Base-by-base conservation (phyloP, 495 filamentous ascomycete genomes). In the Chaetomium fimeti region DNA sequence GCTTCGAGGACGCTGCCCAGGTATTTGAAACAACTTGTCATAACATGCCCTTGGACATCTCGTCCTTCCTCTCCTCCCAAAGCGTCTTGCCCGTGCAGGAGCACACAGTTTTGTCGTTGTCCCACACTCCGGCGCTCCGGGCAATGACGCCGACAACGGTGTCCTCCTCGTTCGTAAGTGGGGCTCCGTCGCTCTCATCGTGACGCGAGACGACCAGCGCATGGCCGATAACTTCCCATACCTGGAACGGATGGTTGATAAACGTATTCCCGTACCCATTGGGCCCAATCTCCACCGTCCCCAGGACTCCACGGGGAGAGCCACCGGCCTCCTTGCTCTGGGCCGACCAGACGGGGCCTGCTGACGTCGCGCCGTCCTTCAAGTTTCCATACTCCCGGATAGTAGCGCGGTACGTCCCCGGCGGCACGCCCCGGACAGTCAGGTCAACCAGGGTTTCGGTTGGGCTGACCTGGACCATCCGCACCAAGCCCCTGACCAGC, bases 11-110 rank as follows among this genome's bases (percentile, higher is more conserved):
- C 1, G 28, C 9, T 28, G 5, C 3, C 22, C 49, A 25, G 9
- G 16, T 15, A 43, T 20, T 32, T 27, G 42, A 45, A 42, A 57
- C 32, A 22, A 57, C 27, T 8, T 28, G 48, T 84, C 71, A 95
- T 57, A 88, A 75, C 89, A 98, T 97, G 8, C 94, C 94, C 77
- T 88, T 89, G 52, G 78, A 81, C 52, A 92, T 86, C 78, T 95
- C 89, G 72, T 98, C 93, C 79, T 88, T 88, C 72, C 94, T 84
- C 81, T 98, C 94, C 76, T 98, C 89, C 94, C 94, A 98, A 38
- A 98, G 82, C 68, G 92, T 97, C 86, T 98, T 97, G 3, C 94
- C 94, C 47, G 91, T 95, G 76, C 94, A 98, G 16, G 90, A 93
- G 62, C 85, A 88, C 29, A 98, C 94, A 70, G 89, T 97, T 83